Base-by-base conservation (phyloP, 441 rosid genomes). In the Erodium chrysanthum region DNA sequence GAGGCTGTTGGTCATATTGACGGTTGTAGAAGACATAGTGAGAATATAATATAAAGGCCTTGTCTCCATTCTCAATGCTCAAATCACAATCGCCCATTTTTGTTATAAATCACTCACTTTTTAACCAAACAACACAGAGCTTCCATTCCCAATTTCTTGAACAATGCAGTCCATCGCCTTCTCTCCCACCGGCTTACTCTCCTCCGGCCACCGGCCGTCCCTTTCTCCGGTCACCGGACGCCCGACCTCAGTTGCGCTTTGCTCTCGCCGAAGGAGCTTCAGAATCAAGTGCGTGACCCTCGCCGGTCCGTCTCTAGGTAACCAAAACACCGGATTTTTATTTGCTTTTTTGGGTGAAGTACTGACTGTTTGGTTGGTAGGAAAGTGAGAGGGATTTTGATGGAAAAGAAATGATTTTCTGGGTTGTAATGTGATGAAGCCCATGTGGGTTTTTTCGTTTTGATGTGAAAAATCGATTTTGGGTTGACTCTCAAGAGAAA, bases 221-320 rank as follows among this genome's bases (percentile, higher is more conserved):
- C 77, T 71, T 10, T 14, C 58, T 48, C 74, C 75, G 54, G 71
- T 29, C 66, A 7, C 78, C 68, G 65, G 59, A 15, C 8, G 21
- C 22, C 23, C 60, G 22, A 52, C 11, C 60, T 52, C 60, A 0
- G 12, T 52, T 20, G 12, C 3, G 3, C 2, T 52, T 52, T 52
- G 22, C 59, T 52, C 59, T 44, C 50, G 15, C 15, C 50, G 50
- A 9, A 22, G 21, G 8, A 17, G 21, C 5, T 1, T 52, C 23
- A 18, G 22, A 18, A 18, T 85, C 72, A 76, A 81, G 52, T 87
- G 87, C 75, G 72, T 72, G 44, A 77, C 90, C 40, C 65, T 50
- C 0, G 69, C 74, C 0, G 72, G 66, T 74, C 37, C 75, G 18
- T 66, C 80, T 0, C 59, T 73, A 64, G 92, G 92, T 87, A 76